These are phyloP conservation scores for Auricularia sp. DNA, from an alignment of 768 basidiomycete genomes.

Conservation along the genomic window DNA sequence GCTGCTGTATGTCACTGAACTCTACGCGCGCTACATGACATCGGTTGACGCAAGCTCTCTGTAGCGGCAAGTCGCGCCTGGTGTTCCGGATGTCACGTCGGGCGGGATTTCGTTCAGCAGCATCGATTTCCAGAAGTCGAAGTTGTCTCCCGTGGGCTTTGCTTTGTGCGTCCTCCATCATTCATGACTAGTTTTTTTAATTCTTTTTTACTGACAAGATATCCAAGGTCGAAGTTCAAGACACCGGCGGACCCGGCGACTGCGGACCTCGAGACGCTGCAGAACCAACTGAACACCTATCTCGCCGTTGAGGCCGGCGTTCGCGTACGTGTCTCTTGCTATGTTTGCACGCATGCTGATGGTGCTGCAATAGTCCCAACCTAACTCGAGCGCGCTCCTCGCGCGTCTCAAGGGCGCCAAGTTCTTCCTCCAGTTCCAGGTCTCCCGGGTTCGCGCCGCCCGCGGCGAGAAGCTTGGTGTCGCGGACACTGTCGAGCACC, in stretches of 20 bases:
- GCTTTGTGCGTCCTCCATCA: conserved; percentile 4
- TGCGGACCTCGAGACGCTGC: conserved; percentile 7
- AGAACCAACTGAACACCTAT: conserved; percentile 13
- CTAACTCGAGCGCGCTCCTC: conserved; percentile 5
- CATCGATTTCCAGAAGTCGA: conserved; percentile 10
- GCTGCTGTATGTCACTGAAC: neutral
- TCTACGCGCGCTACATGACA: neutral
- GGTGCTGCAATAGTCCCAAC: neutral
- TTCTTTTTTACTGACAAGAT: neutral
- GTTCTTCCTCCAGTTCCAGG: conserved; percentile 16
- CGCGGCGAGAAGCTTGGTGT: conserved; percentile 6
- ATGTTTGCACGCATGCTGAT: too few species aligned
- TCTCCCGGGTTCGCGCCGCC: conserved; percentile 11
- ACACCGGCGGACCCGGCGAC: conserved; percentile 7
- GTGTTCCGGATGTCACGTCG: conserved; percentile 9
- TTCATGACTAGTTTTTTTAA: neutral
- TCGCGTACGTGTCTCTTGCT: conserved; percentile 2
- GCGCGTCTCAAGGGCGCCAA: conserved; percentile 11
- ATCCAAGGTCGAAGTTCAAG: conserved; percentile 1
- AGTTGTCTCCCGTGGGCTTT: conserved; percentile 9
- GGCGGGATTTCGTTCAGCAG: conserved; percentile 8
- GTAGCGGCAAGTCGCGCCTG: conserved; percentile 5
- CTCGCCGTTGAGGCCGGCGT: conserved; percentile 14
- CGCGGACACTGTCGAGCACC: conserved; percentile 13
- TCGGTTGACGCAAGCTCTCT: neutral